These are phyloP conservation scores for Galerina marginata DNA, from an alignment of 768 basidiomycete species.

Conservation along the genomic window DNA sequence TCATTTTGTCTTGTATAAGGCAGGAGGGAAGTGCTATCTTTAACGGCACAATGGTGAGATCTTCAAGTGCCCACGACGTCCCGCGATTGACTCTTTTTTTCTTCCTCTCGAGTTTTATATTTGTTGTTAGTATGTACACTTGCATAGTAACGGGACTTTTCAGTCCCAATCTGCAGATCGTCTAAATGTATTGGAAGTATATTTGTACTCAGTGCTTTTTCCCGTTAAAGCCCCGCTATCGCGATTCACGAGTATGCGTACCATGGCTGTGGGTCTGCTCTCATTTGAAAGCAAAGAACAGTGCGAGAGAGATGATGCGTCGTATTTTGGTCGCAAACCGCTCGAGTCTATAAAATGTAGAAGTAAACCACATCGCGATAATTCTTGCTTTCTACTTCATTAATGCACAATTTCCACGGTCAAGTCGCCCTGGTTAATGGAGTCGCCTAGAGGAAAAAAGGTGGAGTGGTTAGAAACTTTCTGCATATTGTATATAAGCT, in stretches of 20 bases:
- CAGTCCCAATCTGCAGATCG: constrained; percentile 2
- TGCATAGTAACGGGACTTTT: constrained; percentile 8
- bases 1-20: no score
- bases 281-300: not conserved
- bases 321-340: not conserved
- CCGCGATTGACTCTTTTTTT: not conserved
- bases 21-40: no score
- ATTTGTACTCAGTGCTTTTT: not conserved
- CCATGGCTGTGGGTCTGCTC: not conserved
- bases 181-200: not conserved
- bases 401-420: constrained; percentile 75
- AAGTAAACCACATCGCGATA: no score
- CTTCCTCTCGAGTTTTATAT: not conserved
- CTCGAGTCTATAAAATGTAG: not conserved
- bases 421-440: constrained; percentile 93
- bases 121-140: not conserved
- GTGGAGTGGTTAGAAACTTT: not conserved
- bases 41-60: not conserved
- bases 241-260: not conserved
- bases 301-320: not conserved
- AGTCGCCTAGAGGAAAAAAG: constrained; percentile 66
- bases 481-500: constrained; percentile 1
- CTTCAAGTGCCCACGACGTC: not conserved
- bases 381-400: constrained; percentile 2
- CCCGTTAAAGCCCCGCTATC: constrained; percentile 1